Evolutionary conservation across 352 stramenopile genomes (phyloP), one percentile per base, ranked within the genome.

Genomic region (Phytophthora fragariaefolia): DNA sequence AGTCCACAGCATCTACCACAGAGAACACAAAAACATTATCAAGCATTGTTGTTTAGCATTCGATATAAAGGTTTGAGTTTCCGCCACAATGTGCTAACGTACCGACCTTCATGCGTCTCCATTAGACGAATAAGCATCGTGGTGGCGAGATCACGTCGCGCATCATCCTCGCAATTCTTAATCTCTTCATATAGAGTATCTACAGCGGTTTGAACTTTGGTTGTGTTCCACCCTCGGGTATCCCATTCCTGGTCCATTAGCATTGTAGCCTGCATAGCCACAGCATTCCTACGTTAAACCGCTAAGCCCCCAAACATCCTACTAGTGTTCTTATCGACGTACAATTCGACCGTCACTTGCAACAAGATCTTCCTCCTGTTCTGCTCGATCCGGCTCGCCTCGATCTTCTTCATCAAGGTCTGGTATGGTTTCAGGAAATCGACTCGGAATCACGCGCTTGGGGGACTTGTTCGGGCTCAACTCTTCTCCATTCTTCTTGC

Each of bases 161-260:
- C 58, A 4, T 68, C 66, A 18, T 89, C 63, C 13, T 81, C 53
- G 13, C 70, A 77, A 38, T 75, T 40, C 51, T 93, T 84, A 30
- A 91, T 79, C 38, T 93, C 72, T 36, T 78, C 69, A 65, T 91
- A 95, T 54, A 95, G 59, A 45, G 79, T 85, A 24, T 92, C 74
- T 18, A 93, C 73, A 0, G 82, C 86, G 7, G 78, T 68, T 24
- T 82, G 70, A 18, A 95, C 69, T 47, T 92, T 93, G 17, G 68
- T 65, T 1, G 32, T 52, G 32, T 90, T 93, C 84, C 84, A 95
- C 17, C 59, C 65, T 8, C 78, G 79, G 0, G 84, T 93, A 62
- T 93, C 84, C 84, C 87, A 95, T 80, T 95, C 84, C 52, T 93
- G 80, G 22, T 90, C 85, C 78, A 93, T 81, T 4, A 91, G 67